phyloP scores from a whole-genome alignment of 805 yeast species.

The Wickerhamiella azymoides region DNA sequence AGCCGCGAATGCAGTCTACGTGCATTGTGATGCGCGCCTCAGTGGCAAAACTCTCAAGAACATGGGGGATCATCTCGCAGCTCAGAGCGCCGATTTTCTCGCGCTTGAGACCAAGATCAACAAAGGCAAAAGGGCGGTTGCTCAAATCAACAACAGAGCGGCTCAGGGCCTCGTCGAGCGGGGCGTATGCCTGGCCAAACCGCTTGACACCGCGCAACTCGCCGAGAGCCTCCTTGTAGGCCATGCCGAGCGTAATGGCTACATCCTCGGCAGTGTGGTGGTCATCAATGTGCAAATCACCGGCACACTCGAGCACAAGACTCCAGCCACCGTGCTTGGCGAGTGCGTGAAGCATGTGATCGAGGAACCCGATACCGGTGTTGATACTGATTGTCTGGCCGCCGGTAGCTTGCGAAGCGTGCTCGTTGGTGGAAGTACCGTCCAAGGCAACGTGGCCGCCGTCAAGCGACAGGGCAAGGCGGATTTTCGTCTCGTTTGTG shows the following conservation, averaged over 20 bases:
- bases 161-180: conserved; percentile 88
- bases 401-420: conserved; percentile 54
- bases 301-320: conserved; percentile 71
- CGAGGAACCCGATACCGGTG: conserved; percentile 89
- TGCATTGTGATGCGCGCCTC: conserved; percentile 84
- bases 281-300: conserved; percentile 92
- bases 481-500: conserved; percentile 91
- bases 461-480: conserved; percentile 66
- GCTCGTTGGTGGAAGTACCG: conserved; percentile 29
- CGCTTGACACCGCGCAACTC: conserved; percentile 81
- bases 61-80: conserved; percentile 97
- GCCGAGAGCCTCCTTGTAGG: conserved; percentile 83
- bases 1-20: conserved; percentile 86
- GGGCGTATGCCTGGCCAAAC: conserved; percentile 88
- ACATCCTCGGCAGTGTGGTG: conserved; percentile 96
- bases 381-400: conserved; percentile 66
- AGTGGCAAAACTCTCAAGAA: conserved; percentile 84
- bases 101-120: conserved; percentile 78
- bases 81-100: conserved; percentile 87
- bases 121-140: conserved; percentile 81
- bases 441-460: conserved; percentile 68
- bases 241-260: conserved; percentile 80
- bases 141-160: conserved; percentile 94
- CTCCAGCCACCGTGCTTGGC: conserved; percentile 98
- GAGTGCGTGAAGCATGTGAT: conserved; percentile 94